Base-by-base conservation (phyloP, 345 rosid species). In the Excoecaria cochinchinensis region DNA sequence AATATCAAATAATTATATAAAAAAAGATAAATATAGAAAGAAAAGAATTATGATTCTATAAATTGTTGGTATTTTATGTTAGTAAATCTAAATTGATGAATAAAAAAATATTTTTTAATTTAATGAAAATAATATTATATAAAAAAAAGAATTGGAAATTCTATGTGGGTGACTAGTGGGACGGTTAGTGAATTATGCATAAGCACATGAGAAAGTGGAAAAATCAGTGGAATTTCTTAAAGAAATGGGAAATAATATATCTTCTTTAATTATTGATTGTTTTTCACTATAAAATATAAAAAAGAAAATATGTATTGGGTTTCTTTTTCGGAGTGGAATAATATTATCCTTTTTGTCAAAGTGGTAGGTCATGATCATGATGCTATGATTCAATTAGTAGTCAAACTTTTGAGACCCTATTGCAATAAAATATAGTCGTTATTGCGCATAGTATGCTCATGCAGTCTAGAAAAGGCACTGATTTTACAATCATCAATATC, bases 371-470 rank as follows among this genome's bases (percentile, higher is more conserved):
- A 5, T 60, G 61, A 9, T 57, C 31, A 22, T 57, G 22, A 17
- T 58, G 17, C 39, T 60, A 24, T 25, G 1, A 53, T 53, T 4
- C 21, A 17, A 53, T 53, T 16, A 53, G 5, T 55, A 8, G 25
- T 21, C 61, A 21, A 57, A n/a, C 61, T 57, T 21, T 57, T n/a
- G 25, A 50, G 17, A 50, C 4, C 53, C 0, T 13, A 50, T 13
- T 56, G 8, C 2, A 58, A 60, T 31, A 60, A 60, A 60, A 60
- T 60, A 60, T 60, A 60, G 65, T 60, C 65, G 65, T 60, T 60
- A 60, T 13, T 58, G 62, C 1, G 21, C 14, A 24, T 58, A 3
- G 31, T 21, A 58, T 21, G 62, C 62, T 21, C 16, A n/a, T 58
- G 36, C 10, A 58, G 3, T 58, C 25, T 58, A 25, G n/a, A 58